Base-by-base conservation (phyloP, 2,329 filamentous ascomycete species). In the Sclerotinia spermophila region DNA sequence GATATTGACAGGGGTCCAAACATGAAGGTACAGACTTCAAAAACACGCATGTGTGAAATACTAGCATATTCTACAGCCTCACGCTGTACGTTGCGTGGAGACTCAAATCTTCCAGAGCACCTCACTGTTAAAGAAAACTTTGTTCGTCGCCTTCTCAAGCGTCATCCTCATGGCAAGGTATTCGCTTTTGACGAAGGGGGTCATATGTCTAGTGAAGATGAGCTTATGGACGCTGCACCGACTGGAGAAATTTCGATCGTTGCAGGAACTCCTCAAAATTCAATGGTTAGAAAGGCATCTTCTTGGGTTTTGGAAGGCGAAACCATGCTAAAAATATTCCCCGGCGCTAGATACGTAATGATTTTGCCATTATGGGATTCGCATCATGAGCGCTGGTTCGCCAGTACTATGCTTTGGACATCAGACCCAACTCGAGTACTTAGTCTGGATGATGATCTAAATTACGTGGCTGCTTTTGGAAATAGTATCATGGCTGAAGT, bases 401-500 rank as follows among this genome's bases (percentile, higher is more conserved):
- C 84, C 0, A 82, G 24, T 75, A 77, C 71, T 7, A 86, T 88
- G 69, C 77, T 82, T 4, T 86, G 86, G 79, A 85, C 84, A 0
- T 80, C 77, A 5, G 80, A 77, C 1, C 78, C 80, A 3, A 82
- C 80, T 61, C 77, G 76, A 51, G 75, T 78, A 21, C 79, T 81
- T 48, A 72, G 75, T 35, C 72, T 74, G 40, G 76, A 77, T 67
- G 77, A 78, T 45, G 81, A 82, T 40, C 75, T 83, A 3, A 78
- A 76, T 35, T 79, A 79, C 35, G 75, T 82, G 45, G 75, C 77
- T 27, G 81, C 81, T 17, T 84, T 84, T 70, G 81, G 82, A 11
- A 82, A 83, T 59, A 82, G 82, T 40, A 85, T 83, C 66, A 87
- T 87, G 82, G 83, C 82, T 19, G 84, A 88, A 72, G 78, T 87